Conservation (phyloP, 2,329 filamentous ascomycete species). For the Xylariales sp. region DNA sequence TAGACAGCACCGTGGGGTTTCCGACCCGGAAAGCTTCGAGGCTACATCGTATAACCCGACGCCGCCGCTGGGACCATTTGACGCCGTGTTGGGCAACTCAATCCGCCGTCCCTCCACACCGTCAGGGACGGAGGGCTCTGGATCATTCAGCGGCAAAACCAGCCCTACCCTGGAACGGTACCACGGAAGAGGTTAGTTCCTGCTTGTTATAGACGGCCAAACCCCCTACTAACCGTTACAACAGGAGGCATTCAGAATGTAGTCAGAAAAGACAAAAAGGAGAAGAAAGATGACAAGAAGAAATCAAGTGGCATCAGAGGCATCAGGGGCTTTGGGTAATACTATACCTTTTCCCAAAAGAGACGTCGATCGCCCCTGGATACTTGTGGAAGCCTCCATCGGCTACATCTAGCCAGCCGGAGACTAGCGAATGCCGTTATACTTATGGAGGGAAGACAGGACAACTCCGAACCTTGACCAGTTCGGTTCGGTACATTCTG, state of each 20-base stretch:
- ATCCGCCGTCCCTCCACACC: constrained; percentile 33
- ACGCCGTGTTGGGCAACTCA: constrained; percentile 13
- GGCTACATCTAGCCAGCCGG: background rate
- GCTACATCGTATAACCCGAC: constrained; percentile 37
- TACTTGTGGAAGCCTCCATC: background rate
- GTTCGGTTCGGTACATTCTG: no score
- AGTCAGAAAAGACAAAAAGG: constrained; percentile 39
- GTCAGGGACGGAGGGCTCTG: constrained; percentile 24
- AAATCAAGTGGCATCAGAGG: constrained; percentile 31
- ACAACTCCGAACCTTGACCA: no score
- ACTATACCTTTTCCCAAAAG: constrained; percentile 4
- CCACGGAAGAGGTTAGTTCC: constrained; percentile 39
- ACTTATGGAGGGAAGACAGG: no score
- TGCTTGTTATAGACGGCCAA: constrained; percentile 33
- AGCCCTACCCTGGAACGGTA: constrained; percentile 35
- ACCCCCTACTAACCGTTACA: constrained; percentile 11
- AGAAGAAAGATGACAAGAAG: constrained; percentile 41
- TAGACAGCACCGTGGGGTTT: constrained; percentile 34
- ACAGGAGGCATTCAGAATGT: constrained; percentile 44
- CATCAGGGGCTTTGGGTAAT: constrained; percentile 31
- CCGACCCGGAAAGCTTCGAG: constrained; percentile 39
- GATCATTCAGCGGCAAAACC: constrained; percentile 16
- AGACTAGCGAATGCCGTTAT: no score
- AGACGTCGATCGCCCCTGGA: background rate
- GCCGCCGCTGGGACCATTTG: constrained; percentile 33